These are phyloP conservation scores for Bipolaris sorokiniana DNA, from an alignment of 2,329 filamentous ascomycete genomes.

Conservation along the genomic window DNA sequence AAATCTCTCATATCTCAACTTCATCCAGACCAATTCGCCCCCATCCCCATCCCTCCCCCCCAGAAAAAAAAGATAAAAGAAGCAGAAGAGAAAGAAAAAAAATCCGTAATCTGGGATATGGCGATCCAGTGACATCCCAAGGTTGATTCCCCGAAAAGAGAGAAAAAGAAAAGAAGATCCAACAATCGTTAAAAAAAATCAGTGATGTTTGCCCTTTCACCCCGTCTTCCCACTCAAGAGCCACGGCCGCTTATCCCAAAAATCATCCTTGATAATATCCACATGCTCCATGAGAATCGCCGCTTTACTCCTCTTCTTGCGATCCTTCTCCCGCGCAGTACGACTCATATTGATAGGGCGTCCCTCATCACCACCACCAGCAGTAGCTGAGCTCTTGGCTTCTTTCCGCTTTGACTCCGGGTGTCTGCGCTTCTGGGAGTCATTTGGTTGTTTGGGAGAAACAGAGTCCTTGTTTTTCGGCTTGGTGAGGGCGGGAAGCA, in stretches of 20 bases:
- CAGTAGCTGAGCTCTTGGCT: constrained; percentile 1
- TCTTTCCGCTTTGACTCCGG: constrained; percentile 3
- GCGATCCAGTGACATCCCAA: not conserved
- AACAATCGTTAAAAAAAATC: too few relatives aligned
- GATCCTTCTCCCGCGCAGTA: too few relatives aligned
- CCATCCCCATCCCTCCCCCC: too few relatives aligned
- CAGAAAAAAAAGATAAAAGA: not conserved
- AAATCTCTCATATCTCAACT: too few relatives aligned
- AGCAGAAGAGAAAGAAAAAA: too few relatives aligned
- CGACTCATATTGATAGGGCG: constrained; percentile 65
- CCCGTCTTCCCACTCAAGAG: constrained; percentile 51
- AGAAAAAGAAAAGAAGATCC: too few relatives aligned
- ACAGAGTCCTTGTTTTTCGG: not conserved
- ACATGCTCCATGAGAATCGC: constrained; percentile 81
- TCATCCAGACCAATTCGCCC: too few relatives aligned
- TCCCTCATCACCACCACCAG: constrained; percentile 43
- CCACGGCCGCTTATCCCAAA: constrained; percentile 90
- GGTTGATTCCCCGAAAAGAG: not conserved
- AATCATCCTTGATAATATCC: constrained; percentile 94
- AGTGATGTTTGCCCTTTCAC: too few relatives aligned
- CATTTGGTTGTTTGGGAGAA: not conserved
- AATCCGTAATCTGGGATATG: too few relatives aligned
- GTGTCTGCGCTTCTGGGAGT: not conserved
- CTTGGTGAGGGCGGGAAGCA: not conserved
- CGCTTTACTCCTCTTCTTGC: constrained; percentile 80